Conservation (phyloP, 2,329 filamentous ascomycete genomes). For the Coniochaeta sp. region DNA sequence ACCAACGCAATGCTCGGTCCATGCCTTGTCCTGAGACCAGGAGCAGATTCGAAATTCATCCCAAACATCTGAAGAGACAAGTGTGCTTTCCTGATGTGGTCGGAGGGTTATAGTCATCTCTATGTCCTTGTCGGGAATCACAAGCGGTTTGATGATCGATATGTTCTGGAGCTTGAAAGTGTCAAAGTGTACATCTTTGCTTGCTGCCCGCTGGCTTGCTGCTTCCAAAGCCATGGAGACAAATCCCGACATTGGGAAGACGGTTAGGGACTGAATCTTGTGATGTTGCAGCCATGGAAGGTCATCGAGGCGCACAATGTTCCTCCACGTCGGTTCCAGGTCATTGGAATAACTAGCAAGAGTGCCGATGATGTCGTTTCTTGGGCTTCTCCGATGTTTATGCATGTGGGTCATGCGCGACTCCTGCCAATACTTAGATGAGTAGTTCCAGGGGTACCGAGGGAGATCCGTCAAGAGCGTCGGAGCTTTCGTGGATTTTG, state of each 20-base stretch:
- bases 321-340: slow-evolving; percentile 40
- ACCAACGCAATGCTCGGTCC: slow-evolving; percentile 53
- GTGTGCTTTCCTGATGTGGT: slow-evolving; percentile 30
- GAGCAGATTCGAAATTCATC: slow-evolving; percentile 50
- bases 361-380: slow-evolving; percentile 39
- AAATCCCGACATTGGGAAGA: slow-evolving; percentile 48
- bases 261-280: slow-evolving; percentile 45
- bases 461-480: slow-evolving; percentile 34
- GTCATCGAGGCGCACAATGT: slow-evolving; percentile 37
- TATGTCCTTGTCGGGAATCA: slow-evolving; percentile 38
- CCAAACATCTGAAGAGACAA: slow-evolving; percentile 36
- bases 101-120: slow-evolving; percentile 42
- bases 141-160: slow-evolving; percentile 34
- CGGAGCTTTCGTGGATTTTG: slow-evolving; percentile 23
- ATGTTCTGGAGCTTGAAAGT: slow-evolving; percentile 40
- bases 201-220: slow-evolving; percentile 24
- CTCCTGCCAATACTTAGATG: slow-evolving; percentile 38
- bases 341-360: slow-evolving; percentile 35
- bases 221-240: slow-evolving; percentile 44
- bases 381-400: slow-evolving; percentile 28
- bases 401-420: slow-evolving; percentile 33
- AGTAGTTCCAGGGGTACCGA: slow-evolving; percentile 40
- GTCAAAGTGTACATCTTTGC: slow-evolving; percentile 20
- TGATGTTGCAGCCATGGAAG: slow-evolving; percentile 53
- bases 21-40: slow-evolving; percentile 40